A percentile compares a stretch with the other conserved stretches of the same genome.
These are phyloP conservation scores for Hypoxylon fragiforme DNA, from an alignment of 495 filamentous ascomycete genomes.

Conservation along the genomic window DNA sequence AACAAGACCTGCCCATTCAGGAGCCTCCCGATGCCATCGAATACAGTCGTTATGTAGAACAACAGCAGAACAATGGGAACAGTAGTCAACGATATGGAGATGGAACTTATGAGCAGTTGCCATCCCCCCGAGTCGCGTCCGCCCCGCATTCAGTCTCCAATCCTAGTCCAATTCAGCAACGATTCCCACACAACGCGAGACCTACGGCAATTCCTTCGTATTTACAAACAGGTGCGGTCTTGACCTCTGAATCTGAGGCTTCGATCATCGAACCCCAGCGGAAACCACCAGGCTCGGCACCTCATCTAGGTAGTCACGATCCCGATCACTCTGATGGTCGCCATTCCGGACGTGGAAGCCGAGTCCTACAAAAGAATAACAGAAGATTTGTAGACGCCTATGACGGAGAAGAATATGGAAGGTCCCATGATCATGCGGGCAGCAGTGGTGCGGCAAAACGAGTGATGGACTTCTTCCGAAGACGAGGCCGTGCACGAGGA, in stretches of 20 bases:
- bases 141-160: conserved; percentile 26
- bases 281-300: conserved; percentile 38
- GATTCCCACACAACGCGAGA: conserved; percentile 27
- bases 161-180: conserved; percentile 36
- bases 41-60: conserved; percentile 45
- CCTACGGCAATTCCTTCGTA: conserved; percentile 44
- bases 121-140: conserved; percentile 27
- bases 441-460: conserved; percentile 82
- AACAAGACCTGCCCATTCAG: conserved; percentile 52
- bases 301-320: conserved; percentile 42
- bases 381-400: conserved; percentile 93
- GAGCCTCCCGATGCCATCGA: conserved; percentile 47
- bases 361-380: conserved; percentile 79
- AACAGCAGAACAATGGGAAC: conserved; percentile 38
- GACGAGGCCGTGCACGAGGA: conserved; percentile 75
- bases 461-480: conserved; percentile 97
- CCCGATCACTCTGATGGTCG: conserved; percentile 40
- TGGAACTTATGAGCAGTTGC: conserved; percentile 47
- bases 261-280: conserved; percentile 48
- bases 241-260: conserved; percentile 52
- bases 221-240: conserved; percentile 46
- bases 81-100: conserved; percentile 41
- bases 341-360: conserved; percentile 40
- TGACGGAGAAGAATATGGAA: conserved; percentile 67
- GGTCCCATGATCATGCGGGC: conserved; percentile 68